phyloP scores from a whole-genome alignment of 345 rosid species.

The Syzygium aromaticum region DNA sequence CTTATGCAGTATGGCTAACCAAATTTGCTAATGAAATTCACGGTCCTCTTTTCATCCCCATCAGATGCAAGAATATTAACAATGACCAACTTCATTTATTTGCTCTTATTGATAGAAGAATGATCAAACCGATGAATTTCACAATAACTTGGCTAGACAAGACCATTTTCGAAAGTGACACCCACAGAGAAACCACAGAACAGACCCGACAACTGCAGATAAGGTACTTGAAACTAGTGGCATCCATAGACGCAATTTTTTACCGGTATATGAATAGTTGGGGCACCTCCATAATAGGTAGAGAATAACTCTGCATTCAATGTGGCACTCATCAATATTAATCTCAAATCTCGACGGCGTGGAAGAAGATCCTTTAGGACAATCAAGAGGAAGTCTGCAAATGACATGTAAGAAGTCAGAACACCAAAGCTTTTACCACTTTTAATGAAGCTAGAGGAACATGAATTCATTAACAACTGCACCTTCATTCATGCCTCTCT shows the following conservation, averaged over 20 bases:
- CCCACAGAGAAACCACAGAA: not conserved
- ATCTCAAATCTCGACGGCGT: constrained; percentile 87
- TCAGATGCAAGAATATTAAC: not conserved
- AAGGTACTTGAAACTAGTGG: not conserved
- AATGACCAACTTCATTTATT: not conserved
- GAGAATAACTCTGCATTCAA: constrained; percentile 96
- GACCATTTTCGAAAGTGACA: not conserved
- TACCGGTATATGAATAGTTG: constrained; percentile 90
- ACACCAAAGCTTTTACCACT: not conserved
- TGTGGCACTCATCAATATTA: constrained; percentile 98
- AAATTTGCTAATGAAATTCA: not conserved
- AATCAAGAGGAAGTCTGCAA: constrained; percentile 83
- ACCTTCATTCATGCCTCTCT: constrained; percentile 99
- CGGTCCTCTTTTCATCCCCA: not conserved
- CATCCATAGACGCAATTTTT: constrained; percentile 5
- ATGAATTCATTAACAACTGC: constrained; percentile 1
- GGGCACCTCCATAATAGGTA: constrained; percentile 81
- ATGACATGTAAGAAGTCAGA: not conserved
- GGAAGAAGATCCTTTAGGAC: constrained; percentile 97
- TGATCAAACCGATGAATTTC: not conserved
- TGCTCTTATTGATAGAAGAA: not conserved
- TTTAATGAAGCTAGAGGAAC: not conserved
- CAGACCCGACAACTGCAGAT: not conserved
- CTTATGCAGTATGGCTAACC: not conserved
- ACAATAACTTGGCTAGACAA: not conserved